phyloP scores from a whole-genome alignment of 164 flowering plant species.

The Echeveria elegans region DNA sequence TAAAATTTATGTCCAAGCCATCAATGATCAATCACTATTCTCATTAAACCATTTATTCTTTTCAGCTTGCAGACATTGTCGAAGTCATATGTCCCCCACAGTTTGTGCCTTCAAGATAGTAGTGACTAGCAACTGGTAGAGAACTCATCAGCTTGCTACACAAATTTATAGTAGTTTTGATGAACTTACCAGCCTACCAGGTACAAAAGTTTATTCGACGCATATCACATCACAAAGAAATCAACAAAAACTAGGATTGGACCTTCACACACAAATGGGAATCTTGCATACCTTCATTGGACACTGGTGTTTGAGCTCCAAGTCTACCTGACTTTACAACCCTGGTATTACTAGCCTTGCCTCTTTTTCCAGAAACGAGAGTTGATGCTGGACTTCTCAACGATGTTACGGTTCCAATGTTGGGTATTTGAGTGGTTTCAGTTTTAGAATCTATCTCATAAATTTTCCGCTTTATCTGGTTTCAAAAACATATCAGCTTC shows the following conservation, averaged over 20 bases:
- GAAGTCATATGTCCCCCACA: not conserved
- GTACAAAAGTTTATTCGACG: not conserved
- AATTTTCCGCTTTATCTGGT: conserved; percentile 47
- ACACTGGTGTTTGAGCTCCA: conserved; percentile 39
- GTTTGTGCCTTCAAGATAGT: not conserved
- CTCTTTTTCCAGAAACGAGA: conserved; percentile 41
- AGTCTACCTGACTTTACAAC: conserved; percentile 30
- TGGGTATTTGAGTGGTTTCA: conserved; percentile 27
- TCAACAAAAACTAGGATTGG: not conserved
- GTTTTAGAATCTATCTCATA: conserved; percentile 26
- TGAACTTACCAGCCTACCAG: not conserved
- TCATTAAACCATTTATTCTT: not conserved
- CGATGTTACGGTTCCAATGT: conserved; percentile 21
- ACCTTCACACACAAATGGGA: not conserved
- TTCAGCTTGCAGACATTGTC: not conserved
- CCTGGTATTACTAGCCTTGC: conserved; percentile 34
- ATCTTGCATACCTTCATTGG: conserved; percentile 37
- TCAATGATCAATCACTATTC: not conserved
- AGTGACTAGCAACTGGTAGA: not conserved
- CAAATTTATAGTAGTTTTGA: not conserved
- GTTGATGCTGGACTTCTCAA: conserved; percentile 33
- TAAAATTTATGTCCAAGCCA: not conserved
- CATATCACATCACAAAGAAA: not conserved
- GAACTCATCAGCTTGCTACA: not conserved
- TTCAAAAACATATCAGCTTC: not conserved